Percentiles rank a stretch among this genome's conserved stretches.
These are phyloP conservation scores for Santalum album DNA, from an alignment of 164 flowering plant genomes.

Conservation along the genomic window DNA sequence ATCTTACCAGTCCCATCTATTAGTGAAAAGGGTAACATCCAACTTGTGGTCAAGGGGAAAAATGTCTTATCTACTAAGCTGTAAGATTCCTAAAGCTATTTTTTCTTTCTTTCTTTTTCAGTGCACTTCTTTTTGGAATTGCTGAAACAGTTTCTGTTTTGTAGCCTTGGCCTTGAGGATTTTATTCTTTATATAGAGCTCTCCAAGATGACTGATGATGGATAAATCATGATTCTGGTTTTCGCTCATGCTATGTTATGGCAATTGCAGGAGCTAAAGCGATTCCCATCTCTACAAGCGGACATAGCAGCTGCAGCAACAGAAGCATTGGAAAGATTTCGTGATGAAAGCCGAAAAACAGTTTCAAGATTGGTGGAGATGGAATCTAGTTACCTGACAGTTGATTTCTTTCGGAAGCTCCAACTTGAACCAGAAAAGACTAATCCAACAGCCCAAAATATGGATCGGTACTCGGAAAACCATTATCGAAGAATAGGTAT, in stretches of 20 bases:
- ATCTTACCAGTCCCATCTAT: too few relatives aligned
- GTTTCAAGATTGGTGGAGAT: conserved; percentile 76
- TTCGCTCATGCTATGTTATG: conserved; percentile 6
- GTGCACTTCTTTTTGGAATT: too few relatives aligned
- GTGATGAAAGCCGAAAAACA: conserved; percentile 86
- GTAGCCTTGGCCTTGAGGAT: too few relatives aligned
- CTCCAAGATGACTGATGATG: too few relatives aligned
- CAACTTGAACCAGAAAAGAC: conserved; percentile 52
- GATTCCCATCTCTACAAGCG: conserved; percentile 80
- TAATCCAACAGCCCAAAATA: conserved; percentile 33
- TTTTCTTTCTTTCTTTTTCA: too few relatives aligned
- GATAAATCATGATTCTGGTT: background rate
- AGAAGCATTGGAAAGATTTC: conserved; percentile 77
- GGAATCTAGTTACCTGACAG: conserved; percentile 90
- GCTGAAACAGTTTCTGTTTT: too few relatives aligned
- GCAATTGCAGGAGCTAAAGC: conserved; percentile 61
- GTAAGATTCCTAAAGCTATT: too few relatives aligned
- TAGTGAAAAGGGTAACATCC: too few relatives aligned
- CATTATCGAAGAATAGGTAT: conserved; percentile 78
- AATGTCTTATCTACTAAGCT: too few relatives aligned
- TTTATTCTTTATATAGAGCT: too few relatives aligned
- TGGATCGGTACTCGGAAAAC: conserved; percentile 57
- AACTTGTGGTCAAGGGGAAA: too few relatives aligned
- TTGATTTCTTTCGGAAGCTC: conserved; percentile 83
- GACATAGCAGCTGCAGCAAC: conserved; percentile 89